Evolutionary conservation across 2,329 filamentous ascomycete species (phyloP).

Genomic region (Mycosphaerella arachidis): DNA sequence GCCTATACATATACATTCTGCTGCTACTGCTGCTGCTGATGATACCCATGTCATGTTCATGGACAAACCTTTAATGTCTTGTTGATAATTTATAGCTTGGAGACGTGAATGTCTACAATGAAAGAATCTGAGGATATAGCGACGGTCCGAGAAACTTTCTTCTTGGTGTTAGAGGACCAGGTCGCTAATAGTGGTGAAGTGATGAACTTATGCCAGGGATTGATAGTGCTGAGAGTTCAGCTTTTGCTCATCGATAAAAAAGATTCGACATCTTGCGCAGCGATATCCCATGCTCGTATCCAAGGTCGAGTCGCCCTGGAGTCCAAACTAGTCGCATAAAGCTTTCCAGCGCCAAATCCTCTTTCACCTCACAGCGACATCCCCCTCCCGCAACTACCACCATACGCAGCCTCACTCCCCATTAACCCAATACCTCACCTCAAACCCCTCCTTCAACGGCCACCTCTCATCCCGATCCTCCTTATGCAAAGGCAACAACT

Average conservation of each 20-base stretch:
- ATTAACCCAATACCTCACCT: slow-evolving; percentile 27
- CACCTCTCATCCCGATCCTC: slow-evolving; percentile 17
- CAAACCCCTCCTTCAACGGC: slow-evolving; percentile 18
- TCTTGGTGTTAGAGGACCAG: too few species aligned
- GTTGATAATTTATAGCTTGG: background rate
- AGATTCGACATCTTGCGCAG: too few species aligned
- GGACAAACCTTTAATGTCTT: background rate
- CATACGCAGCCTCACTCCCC: slow-evolving; percentile 7
- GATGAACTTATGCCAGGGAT: too few species aligned
- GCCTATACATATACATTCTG: slow-evolving; percentile 1
- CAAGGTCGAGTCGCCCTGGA: too few species aligned
- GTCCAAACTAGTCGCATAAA: background rate
- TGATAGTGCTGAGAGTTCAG: too few species aligned
- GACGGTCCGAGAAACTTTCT: too few species aligned
- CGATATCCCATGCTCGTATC: too few species aligned
- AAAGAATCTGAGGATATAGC: background rate
- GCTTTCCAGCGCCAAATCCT: background rate
- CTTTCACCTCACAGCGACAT: background rate
- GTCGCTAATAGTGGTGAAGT: too few species aligned
- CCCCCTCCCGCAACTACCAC: background rate
- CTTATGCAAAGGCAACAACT: slow-evolving; percentile 27
- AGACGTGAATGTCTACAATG: background rate
- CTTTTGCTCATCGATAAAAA: too few species aligned
- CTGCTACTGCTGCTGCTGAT: background rate
- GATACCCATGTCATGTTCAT: background rate